phyloP scores from a whole-genome alignment of 257 asterid species.

The Scutellaria baicalensis region DNA sequence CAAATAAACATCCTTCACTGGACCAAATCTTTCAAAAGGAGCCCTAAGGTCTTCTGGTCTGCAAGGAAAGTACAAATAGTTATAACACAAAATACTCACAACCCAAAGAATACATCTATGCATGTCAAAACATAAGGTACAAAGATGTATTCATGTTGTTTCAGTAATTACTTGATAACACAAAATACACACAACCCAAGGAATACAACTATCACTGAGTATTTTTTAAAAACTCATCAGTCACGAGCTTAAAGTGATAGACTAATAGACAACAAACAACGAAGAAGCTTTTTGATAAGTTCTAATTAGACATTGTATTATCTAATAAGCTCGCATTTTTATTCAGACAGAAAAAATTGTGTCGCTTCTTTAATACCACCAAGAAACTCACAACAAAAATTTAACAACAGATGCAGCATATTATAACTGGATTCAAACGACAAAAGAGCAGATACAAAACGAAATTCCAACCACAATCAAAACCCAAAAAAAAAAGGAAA shows the following conservation, averaged over 20 bases:
- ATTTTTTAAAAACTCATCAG: neutral
- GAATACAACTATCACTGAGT: neutral
- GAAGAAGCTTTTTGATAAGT: neutral
- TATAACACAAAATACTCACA: no score
- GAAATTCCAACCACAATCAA: neutral
- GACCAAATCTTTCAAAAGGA: constrained; percentile 87
- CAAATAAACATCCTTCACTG: constrained; percentile 76
- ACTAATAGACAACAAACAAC: neutral
- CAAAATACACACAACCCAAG: neutral
- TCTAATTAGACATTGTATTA: neutral
- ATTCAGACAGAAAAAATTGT: neutral
- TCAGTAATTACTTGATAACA: neutral
- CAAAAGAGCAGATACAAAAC: neutral
- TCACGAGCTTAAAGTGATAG: neutral
- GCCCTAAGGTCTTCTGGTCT: constrained; percentile 86
- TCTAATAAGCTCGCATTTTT: neutral
- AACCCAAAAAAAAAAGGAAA: neutral
- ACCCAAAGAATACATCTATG: no score
- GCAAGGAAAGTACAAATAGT: constrained; percentile 22
- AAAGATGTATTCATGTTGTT: neutral
- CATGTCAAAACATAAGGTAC: neutral
- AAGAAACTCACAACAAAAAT: neutral
- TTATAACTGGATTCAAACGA: neutral
- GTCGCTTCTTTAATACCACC: neutral
- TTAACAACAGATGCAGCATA: neutral